Base-by-base conservation (phyloP, 139 green algal species). In the Ostreobium quekettii region DNA sequence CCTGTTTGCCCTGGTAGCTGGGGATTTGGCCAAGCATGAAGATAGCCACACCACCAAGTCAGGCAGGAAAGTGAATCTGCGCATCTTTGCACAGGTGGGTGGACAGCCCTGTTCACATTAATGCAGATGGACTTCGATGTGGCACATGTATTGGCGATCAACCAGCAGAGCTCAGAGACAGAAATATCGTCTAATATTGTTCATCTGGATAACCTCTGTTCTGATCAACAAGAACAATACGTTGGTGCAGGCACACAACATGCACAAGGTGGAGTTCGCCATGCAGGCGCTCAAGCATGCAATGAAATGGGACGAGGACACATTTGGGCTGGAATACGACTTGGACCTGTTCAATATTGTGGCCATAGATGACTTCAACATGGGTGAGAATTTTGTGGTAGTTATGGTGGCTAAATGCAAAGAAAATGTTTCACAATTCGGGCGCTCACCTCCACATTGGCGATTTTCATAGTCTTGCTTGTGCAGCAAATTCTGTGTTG, bases 1-100 rank as follows among this genome's bases (percentile, higher is more conserved):
- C 80, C 85, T 99, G 58, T 99, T 99, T 83, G 94, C 94, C 1
- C 81, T 99, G 53, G 93, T 99, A 30, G 94, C 94, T 1, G 94
- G 94, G 30, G 78, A 93, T 73, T 80, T 98, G 46, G 76, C 72
- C 2, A 75, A 87, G 71, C 83, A 88, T 46, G 85, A 97, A 74
- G 85, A 95, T 72, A 80, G 29, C 24, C 98, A 91, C 80, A 90
- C 58, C 33, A 98, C 94, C 5, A 60, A 30, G 60, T 84, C 59
- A 36, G 92, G 92, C 56, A 72, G 69, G 47, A 70, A 86, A 0
- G 91, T 99, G 28, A 74, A 71, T 24, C 86, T 99, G 71, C 75
- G 89, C 57, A 96, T 99, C 76, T 99, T 85, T 68, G 76, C 83
- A 56, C 71, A 85, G 80, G 48, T 36, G 47, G 47, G 30, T 42